Conservation (phyloP, 208 protist species). For the Trypanosoma rangeli region DNA sequence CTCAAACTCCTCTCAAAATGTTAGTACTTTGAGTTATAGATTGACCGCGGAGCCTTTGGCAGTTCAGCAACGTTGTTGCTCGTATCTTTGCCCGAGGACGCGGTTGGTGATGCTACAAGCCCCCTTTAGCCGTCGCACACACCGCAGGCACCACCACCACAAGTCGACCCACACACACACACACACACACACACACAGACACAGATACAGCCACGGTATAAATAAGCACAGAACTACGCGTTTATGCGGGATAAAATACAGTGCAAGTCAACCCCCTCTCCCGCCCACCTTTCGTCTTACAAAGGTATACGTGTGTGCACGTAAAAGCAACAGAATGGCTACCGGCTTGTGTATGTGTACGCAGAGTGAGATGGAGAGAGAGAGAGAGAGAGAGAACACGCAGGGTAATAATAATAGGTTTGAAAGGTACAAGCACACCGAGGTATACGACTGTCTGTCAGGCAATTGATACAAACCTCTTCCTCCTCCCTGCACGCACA, state of each 20-base stretch:
- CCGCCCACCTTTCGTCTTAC: no score
- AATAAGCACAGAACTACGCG: no score
- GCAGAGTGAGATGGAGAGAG: background rate
- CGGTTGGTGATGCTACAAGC: no score
- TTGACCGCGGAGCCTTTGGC: background rate
- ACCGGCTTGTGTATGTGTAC: background rate
- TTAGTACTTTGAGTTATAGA: no score
- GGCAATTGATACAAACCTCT: background rate
- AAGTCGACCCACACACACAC: no score
- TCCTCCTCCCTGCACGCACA: background rate
- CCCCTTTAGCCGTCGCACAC: no score
- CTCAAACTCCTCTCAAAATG: no score
- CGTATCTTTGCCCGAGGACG: background rate
- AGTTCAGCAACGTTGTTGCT: background rate
- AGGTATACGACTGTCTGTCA: background rate
- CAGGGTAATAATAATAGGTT: background rate
- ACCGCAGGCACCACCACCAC: no score
- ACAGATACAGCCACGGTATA: no score
- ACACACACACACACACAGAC: no score
- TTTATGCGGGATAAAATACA: no score
- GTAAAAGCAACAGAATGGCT: background rate
- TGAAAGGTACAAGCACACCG: background rate
- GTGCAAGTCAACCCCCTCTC: no score
- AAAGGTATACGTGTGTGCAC: background rate
- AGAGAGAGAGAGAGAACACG: background rate